phyloP scores from a whole-genome alignment of 768 basidiomycete genomes.

The Rhizopogon vulgaris region DNA sequence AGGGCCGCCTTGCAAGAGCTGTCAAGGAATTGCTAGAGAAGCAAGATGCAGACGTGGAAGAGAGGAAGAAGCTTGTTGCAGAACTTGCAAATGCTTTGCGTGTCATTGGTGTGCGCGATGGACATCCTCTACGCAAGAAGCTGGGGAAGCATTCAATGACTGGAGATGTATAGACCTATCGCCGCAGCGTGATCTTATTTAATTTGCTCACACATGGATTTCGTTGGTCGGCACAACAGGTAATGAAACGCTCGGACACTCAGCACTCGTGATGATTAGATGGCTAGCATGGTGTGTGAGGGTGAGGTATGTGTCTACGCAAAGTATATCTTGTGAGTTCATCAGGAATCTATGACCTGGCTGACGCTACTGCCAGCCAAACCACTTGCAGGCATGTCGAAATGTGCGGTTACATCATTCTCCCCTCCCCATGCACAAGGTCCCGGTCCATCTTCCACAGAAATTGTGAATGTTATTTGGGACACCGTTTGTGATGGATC shows the following conservation, averaged over 20 bases:
- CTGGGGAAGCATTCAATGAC: conserved; percentile 48
- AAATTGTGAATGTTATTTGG: conserved; percentile 32
- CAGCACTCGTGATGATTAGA: not conserved
- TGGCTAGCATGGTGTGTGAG: not conserved
- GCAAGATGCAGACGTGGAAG: conserved; percentile 39
- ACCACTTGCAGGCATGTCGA: conserved; percentile 41
- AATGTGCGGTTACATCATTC: conserved; percentile 21
- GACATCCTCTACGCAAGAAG: conserved; percentile 65
- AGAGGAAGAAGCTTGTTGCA: conserved; percentile 38
- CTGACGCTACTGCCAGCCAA: conserved; percentile 45
- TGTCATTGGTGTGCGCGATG: conserved; percentile 49
- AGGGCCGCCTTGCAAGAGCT: conserved; percentile 63
- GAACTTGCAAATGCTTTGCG: conserved; percentile 48
- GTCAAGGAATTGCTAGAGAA: conserved; percentile 60
- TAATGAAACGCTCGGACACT: not conserved
- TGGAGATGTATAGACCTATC: conserved; percentile 1
- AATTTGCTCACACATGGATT: not conserved
- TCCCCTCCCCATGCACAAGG: conserved; percentile 12
- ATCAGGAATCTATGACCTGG: conserved; percentile 7
- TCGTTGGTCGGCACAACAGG: not conserved
- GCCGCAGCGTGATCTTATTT: not conserved
- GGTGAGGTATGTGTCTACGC: not conserved
- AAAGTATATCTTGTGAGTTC: not conserved
- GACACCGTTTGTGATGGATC: conserved; percentile 57
- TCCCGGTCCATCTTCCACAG: conserved; percentile 13